Evolutionary conservation across 1,284 basidiomycete genomes (phyloP).

Genomic region (Golubevia sp.): DNA sequence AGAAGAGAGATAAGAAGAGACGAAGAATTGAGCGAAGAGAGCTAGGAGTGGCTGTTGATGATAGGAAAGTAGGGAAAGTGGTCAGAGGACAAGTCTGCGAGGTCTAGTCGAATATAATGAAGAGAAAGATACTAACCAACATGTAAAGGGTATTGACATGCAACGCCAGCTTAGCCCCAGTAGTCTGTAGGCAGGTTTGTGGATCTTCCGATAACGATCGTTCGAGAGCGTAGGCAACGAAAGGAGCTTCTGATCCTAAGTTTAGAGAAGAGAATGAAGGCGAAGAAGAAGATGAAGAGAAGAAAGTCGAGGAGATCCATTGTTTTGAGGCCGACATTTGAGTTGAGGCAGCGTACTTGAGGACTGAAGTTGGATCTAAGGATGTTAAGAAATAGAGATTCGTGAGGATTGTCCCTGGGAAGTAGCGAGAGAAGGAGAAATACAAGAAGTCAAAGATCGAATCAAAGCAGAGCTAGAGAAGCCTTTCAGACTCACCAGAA

Average conservation of each 20-base stretch:
- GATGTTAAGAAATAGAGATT: conserved; percentile 38
- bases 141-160: conserved; percentile 47
- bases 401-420: conserved; percentile 33
- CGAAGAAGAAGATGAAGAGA: conserved; percentile 10
- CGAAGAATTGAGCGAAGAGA: conserved; percentile 48
- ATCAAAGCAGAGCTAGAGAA: conserved; percentile 4
- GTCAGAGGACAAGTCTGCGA: no score
- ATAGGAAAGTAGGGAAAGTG: background rate
- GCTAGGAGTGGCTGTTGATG: conserved; percentile 29
- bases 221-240: conserved; percentile 18
- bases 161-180: conserved; percentile 36
- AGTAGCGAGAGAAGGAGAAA: background rate
- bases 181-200: conserved; percentile 30
- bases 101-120: background rate
- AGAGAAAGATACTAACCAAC: conserved; percentile 26
- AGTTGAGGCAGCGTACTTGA: conserved; percentile 1
- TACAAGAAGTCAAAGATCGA: background rate
- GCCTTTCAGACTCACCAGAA: conserved; percentile 10
- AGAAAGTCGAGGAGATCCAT: background rate
- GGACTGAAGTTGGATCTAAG: conserved; percentile 19
- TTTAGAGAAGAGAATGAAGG: background rate
- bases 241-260: background rate
- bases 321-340: background rate
- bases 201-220: conserved; percentile 15
- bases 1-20: conserved; percentile 29